Evolutionary conservation across 2,329 filamentous ascomycete genomes (phyloP).

Genomic region (Pseudogymnoascus sp.): DNA sequence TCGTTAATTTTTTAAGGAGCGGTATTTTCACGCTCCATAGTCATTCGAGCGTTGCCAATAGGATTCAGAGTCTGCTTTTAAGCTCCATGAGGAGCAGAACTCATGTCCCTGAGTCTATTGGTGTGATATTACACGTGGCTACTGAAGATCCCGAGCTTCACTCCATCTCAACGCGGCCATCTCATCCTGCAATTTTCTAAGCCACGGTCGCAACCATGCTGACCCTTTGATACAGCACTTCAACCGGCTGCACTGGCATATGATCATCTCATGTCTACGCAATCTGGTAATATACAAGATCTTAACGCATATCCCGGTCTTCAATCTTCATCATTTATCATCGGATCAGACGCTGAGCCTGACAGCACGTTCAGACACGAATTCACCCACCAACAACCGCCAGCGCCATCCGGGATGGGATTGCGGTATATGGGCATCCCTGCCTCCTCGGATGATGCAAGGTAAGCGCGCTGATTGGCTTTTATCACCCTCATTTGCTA

Average conservation of each 20-base stretch:
- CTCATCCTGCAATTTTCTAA: constrained; percentile 5
- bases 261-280: constrained; percentile 31
- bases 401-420: constrained; percentile 29
- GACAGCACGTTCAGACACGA: constrained; percentile 29
- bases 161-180: neutral
- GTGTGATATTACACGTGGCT: neutral
- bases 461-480: constrained; percentile 21
- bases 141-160: neutral
- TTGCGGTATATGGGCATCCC: constrained; percentile 28
- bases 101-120: neutral
- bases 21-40: neutral
- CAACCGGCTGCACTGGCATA: constrained; percentile 20
- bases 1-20: neutral
- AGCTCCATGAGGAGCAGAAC: neutral
- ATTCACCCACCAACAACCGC: constrained; percentile 18
- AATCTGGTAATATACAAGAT: constrained; percentile 30
- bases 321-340: constrained; percentile 26
- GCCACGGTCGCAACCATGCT: constrained; percentile 13
- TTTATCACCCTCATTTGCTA: constrained; percentile 5
- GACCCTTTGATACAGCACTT: constrained; percentile 22
- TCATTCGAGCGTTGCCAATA: neutral
- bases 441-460: constrained; percentile 29
- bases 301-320: constrained; percentile 25
- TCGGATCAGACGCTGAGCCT: constrained; percentile 28
- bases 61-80: neutral